A percentile compares a stretch with the other conserved stretches of the same genome.
phyloP scores from a whole-genome alignment of 305 asterid genomes.

The Petunia hybrid region DNA sequence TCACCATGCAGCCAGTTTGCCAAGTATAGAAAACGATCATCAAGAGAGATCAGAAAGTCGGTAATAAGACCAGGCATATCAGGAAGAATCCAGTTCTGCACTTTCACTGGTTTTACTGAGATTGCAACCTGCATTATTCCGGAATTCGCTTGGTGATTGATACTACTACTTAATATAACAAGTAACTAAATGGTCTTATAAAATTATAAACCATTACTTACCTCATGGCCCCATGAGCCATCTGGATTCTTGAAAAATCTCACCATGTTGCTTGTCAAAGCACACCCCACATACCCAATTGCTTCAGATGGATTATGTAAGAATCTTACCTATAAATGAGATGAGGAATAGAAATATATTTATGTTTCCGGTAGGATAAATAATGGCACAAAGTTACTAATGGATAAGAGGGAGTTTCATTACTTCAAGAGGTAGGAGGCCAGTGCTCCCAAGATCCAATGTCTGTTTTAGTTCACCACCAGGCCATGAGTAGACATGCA shows the following conservation, averaged over 20 bases:
- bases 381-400: not conserved
- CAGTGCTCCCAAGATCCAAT: conserved; percentile 89
- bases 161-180: not conserved
- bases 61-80: conserved; percentile 99
- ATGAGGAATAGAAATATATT: not conserved
- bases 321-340: conserved; percentile 69
- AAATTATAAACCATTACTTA: conserved; percentile 30
- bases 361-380: not conserved
- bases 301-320: conserved; percentile 91
- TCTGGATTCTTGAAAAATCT: conserved; percentile 89
- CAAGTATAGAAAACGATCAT: conserved; percentile 90
- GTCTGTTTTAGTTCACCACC: conserved; percentile 92
- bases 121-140: conserved; percentile 56
- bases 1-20: conserved; percentile 99
- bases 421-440: conserved; percentile 94
- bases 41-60: conserved; percentile 89
- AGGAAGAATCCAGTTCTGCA: conserved; percentile 95
- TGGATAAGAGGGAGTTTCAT: not conserved
- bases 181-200: not conserved
- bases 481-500: conserved; percentile 96
- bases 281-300: conserved; percentile 94
- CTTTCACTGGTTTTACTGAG: conserved; percentile 84
- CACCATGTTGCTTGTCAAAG: conserved; percentile 89
- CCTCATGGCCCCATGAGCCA: conserved; percentile 94
- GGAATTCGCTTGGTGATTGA: not conserved